A percentile compares a stretch with the other conserved stretches of the same genome.
These are phyloP conservation scores for Aspergillus ustus DNA, from an alignment of 2,329 filamentous ascomycete genomes.

Conservation along the genomic window DNA sequence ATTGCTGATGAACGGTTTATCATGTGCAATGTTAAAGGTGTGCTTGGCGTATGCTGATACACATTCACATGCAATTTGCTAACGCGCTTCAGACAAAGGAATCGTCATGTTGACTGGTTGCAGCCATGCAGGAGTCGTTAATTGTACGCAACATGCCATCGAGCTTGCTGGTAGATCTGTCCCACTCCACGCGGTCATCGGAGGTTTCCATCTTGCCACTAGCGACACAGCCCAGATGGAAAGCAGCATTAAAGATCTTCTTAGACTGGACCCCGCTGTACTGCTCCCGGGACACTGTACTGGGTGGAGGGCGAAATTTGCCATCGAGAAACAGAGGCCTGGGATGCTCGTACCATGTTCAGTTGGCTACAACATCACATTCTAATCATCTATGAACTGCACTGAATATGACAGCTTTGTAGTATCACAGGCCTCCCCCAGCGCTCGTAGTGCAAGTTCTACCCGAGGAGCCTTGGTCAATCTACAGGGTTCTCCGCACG, in stretches of 20 bases:
- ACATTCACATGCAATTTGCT: conserved; percentile 1
- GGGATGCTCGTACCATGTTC: conserved; percentile 56
- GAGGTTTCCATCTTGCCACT: conserved; percentile 59
- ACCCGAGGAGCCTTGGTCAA: conserved; percentile 2
- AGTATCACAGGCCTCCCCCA: neutral
- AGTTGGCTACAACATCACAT: conserved; percentile 51
- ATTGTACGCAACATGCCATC: conserved; percentile 53
- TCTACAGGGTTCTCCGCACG: conserved; percentile 11
- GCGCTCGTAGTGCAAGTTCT: neutral
- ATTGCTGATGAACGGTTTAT: conserved; percentile 60
- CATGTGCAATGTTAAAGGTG: conserved; percentile 59
- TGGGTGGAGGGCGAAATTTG: conserved; percentile 60
- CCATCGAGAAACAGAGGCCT: conserved; percentile 57
- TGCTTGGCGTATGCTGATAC: neutral
- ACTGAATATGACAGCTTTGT: neutral
- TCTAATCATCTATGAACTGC: conserved; percentile 29
- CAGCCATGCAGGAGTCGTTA: conserved; percentile 61
- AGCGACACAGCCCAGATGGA: conserved; percentile 50
- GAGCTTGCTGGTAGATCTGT: conserved; percentile 41
- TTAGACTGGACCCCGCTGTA: conserved; percentile 52
- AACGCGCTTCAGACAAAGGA: conserved; percentile 48
- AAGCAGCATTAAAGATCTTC: conserved; percentile 54
- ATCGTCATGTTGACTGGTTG: conserved; percentile 62
- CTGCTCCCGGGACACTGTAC: conserved; percentile 61
- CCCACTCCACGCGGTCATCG: conserved; percentile 56